phyloP scores from a whole-genome alignment of 2,329 filamentous ascomycete species.

The Colletotrichum sp. region DNA sequence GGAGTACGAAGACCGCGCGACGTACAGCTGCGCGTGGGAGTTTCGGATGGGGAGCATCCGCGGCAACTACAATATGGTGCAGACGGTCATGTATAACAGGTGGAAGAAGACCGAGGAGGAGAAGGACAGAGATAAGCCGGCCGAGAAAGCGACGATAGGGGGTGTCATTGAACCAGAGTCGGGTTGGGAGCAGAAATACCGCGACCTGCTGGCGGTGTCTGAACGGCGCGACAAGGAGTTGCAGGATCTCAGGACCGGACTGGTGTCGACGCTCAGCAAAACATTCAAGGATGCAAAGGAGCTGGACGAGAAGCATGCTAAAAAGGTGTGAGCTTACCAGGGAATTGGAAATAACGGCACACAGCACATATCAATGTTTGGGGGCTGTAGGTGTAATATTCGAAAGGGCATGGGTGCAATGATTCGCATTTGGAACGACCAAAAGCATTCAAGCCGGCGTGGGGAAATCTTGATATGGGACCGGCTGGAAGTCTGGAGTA shows the following conservation, averaged over 20 bases:
- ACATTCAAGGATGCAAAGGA: background rate
- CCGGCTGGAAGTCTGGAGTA: background rate
- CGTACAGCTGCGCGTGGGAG: conserved; percentile 61
- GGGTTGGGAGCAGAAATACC: conserved; percentile 59
- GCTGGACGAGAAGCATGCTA: background rate
- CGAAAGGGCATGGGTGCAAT: background rate
- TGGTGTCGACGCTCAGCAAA: conserved; percentile 41
- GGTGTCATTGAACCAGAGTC: background rate
- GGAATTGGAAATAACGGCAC: background rate
- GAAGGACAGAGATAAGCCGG: conserved; percentile 34
- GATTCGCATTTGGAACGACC: background rate
- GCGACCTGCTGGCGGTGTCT: conserved; percentile 63
- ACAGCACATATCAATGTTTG: background rate
- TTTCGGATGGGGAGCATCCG: conserved; percentile 59
- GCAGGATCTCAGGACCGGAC: conserved; percentile 43
- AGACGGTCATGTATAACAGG: conserved; percentile 47
- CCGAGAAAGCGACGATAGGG: background rate
- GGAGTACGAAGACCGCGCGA: conserved; percentile 42
- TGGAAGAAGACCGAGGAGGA: conserved; percentile 39
- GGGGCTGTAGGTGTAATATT: background rate
- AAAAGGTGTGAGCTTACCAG: background rate
- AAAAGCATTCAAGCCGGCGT: background rate
- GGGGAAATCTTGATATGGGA: background rate
- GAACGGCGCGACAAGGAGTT: conserved; percentile 62
- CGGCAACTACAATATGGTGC: conserved; percentile 58